A percentile compares a stretch with the other conserved stretches of the same genome.
These are phyloP conservation scores for Entophlyctis helioformis DNA, from an alignment of 192 early-diverging fungal species.

Conservation along the genomic window DNA sequence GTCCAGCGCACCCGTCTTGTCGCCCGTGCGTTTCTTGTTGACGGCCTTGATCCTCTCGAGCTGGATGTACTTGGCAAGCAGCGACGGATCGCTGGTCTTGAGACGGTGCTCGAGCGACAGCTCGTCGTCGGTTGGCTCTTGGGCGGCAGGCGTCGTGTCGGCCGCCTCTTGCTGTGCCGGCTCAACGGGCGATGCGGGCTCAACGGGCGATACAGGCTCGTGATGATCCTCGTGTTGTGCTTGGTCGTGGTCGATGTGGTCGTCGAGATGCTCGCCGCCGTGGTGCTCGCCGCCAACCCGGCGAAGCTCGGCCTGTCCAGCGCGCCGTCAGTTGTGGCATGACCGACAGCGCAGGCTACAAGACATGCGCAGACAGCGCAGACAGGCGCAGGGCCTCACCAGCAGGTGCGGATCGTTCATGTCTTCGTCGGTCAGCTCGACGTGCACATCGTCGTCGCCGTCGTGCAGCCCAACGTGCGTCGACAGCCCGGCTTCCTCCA, in stretches of 20 bases:
- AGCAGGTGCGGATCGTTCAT: constrained; percentile 65
- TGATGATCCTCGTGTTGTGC: background rate
- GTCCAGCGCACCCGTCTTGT: constrained; percentile 29
- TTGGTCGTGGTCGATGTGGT: background rate
- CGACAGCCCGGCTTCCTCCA: background rate
- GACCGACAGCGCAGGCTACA: background rate
- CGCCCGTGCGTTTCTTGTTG: constrained; percentile 28
- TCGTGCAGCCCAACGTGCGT: constrained; percentile 1
- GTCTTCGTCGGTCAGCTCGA: constrained; percentile 61
- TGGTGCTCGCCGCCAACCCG: background rate
- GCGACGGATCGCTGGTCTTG: constrained; percentile 12
- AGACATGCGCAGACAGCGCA: background rate
- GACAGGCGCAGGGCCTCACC: constrained; percentile 7
- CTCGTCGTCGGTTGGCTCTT: background rate
- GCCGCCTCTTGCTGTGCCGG: too few species aligned
- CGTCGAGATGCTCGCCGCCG: background rate
- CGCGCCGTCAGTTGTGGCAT: background rate
- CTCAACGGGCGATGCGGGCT: background rate
- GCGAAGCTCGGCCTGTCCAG: background rate
- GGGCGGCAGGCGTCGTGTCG: background rate
- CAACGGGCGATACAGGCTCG: background rate
- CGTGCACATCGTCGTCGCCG: constrained; percentile 32
- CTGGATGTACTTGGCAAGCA: constrained; percentile 22
- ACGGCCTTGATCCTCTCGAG: constrained; percentile 40
- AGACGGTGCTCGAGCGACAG: constrained; percentile 15